phyloP scores from a whole-genome alignment of 345 rosid species.

The Eutrema japonicum region DNA sequence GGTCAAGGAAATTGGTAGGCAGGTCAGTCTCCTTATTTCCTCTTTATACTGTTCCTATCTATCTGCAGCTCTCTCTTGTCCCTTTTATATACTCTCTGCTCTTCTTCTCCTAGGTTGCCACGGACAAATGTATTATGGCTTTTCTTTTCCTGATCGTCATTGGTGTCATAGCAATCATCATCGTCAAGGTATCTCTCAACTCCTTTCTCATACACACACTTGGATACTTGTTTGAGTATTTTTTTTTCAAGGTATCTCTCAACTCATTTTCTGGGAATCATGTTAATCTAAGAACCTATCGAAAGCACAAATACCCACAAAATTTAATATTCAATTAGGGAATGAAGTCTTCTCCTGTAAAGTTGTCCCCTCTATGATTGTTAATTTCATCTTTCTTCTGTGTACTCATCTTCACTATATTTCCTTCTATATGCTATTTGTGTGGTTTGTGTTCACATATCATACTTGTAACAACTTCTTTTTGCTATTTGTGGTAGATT shows the following conservation, averaged over 20 bases:
- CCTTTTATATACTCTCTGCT: conserved; percentile 32
- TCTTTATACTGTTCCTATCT: conserved; percentile 22
- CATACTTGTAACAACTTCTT: conserved; percentile 18
- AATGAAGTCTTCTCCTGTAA: conserved; percentile 5
- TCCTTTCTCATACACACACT: conserved; percentile 10
- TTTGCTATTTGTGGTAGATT: conserved; percentile 51
- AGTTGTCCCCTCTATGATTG: background rate
- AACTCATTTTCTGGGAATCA: background rate
- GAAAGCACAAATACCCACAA: background rate
- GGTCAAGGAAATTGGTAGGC: conserved; percentile 98
- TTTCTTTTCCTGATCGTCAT: conserved; percentile 76
- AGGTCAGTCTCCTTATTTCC: conserved; percentile 62
- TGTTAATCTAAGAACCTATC: background rate
- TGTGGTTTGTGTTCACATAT: background rate
- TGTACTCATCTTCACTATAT: background rate
- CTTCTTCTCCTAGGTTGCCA: conserved; percentile 72
- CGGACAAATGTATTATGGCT: conserved; percentile 91
- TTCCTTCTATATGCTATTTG: conserved; percentile 21
- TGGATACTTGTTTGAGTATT: background rate
- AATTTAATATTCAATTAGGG: background rate
- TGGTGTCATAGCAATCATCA: conserved; percentile 86
- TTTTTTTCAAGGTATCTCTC: background rate
- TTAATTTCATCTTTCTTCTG: conserved; percentile 7
- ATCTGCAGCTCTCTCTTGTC: conserved; percentile 2
- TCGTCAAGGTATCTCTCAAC: conserved; percentile 71